Evolutionary conservation across 2,329 filamentous ascomycete species (phyloP).

Genomic region (Teratosphaeria zuluensis): DNA sequence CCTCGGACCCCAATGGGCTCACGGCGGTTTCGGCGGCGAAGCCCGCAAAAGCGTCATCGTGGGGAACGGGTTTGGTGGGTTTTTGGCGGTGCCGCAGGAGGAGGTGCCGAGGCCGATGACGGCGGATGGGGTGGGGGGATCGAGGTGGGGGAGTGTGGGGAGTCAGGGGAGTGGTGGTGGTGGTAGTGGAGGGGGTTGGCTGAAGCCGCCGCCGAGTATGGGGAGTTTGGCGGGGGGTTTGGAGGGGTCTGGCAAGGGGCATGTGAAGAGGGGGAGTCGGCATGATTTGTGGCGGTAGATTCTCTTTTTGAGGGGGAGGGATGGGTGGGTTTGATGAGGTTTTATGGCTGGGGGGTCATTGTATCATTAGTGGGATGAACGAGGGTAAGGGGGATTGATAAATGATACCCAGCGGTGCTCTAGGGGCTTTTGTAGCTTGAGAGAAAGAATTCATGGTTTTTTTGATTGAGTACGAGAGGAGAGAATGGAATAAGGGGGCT

Average conservation of each 20-base stretch:
- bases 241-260: constrained; percentile 3
- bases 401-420: no score
- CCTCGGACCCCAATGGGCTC: constrained; percentile 45
- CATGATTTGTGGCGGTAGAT: constrained; percentile 27
- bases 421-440: no score
- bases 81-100: constrained; percentile 52
- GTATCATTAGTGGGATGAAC: no score
- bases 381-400: no score
- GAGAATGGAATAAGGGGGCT: no score
- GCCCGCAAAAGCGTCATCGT: constrained; percentile 54
- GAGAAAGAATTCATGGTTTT: no score
- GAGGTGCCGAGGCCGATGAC: constrained; percentile 28
- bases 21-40: constrained; percentile 40
- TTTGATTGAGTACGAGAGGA: no score
- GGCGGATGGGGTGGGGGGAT: constrained; percentile 6
- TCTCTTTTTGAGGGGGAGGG: no score
- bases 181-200: constrained; percentile 6
- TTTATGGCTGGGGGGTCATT: no score
- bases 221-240: constrained; percentile 10
- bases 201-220: constrained; percentile 22
- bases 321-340: no score
- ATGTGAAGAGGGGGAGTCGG: constrained; percentile 22
- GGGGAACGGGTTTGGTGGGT: constrained; percentile 58
- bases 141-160: constrained; percentile 7
- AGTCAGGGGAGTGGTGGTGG: constrained; percentile 6